These are phyloP conservation scores for Thraustochytrium sp. DNA, from an alignment of 352 stramenopile genomes.

Conservation along the genomic window DNA sequence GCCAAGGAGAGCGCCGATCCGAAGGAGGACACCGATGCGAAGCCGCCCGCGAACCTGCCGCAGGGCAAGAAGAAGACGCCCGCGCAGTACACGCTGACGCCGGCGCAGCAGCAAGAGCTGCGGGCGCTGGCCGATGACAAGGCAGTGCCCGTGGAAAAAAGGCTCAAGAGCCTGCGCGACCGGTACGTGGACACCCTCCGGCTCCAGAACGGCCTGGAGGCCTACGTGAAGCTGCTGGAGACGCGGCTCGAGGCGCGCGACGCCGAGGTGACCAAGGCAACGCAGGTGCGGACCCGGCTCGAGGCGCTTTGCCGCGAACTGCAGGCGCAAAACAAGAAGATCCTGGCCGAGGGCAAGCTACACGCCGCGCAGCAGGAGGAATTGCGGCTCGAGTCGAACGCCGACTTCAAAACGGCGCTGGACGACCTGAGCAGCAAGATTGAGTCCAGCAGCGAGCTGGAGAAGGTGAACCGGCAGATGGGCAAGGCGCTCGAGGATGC, in stretches of 20 bases:
- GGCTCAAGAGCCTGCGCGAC: background rate
- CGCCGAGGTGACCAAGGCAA: background rate
- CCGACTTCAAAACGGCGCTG: background rate
- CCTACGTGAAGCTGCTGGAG: background rate
- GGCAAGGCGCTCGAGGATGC: background rate
- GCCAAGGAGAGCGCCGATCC: background rate
- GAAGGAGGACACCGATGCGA: background rate
- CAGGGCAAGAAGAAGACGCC: background rate
- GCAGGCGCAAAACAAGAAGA: slow-evolving; percentile 8
- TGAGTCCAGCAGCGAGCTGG: background rate
- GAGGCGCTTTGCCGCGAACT: slow-evolving; percentile 16
- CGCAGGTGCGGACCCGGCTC: background rate
- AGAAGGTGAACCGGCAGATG: background rate
- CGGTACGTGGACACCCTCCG: background rate
- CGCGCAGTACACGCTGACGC: background rate
- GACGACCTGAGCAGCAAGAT: slow-evolving; percentile 27
- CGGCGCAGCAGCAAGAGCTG: background rate
- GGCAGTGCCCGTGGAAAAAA: background rate
- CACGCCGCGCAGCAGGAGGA: background rate
- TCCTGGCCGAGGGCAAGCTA: background rate
- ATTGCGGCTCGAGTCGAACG: background rate
- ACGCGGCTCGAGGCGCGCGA: background rate
- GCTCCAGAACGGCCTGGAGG: background rate
- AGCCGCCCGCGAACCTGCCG: background rate
- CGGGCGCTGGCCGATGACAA: background rate